These are phyloP conservation scores for Hydnomerulius pinastri DNA, from an alignment of 768 basidiomycete species.

Conservation along the genomic window DNA sequence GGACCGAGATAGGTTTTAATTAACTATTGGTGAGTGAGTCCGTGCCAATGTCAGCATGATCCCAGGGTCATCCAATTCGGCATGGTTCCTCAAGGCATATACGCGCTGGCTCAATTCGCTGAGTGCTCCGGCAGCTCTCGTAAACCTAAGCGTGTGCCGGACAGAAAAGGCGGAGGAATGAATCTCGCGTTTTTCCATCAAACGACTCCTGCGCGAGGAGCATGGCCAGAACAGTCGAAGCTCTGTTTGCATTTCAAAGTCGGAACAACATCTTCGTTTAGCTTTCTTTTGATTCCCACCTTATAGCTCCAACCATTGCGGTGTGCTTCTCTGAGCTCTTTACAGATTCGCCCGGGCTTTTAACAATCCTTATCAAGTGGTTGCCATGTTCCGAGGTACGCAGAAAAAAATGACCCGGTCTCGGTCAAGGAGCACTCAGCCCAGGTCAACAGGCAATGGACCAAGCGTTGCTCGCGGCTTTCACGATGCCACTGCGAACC, in stretches of 20 bases:
- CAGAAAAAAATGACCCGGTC: slow-evolving; percentile 26
- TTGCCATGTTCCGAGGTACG: slow-evolving; percentile 35
- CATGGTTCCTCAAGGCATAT: slow-evolving; percentile 36
- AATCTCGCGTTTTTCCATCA: slow-evolving; percentile 34
- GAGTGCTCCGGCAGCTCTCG: slow-evolving; percentile 34
- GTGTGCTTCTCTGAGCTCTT: slow-evolving; percentile 15
- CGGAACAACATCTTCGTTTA: slow-evolving; percentile 27
- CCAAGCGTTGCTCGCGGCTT: slow-evolving; percentile 26
- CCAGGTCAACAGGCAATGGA: slow-evolving; percentile 20
- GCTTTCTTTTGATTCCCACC: slow-evolving; percentile 28
- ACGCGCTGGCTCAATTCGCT: slow-evolving; percentile 40
- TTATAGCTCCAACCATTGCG: slow-evolving; percentile 28
- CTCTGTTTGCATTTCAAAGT: slow-evolving; percentile 36
- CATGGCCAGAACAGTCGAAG: slow-evolving; percentile 38
- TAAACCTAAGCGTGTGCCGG: slow-evolving; percentile 33
- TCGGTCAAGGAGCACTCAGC: slow-evolving; percentile 28
- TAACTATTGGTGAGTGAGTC: slow-evolving; percentile 27
- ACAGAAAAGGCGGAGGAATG: slow-evolving; percentile 34
- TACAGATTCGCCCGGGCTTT: slow-evolving; percentile 23
- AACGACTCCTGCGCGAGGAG: slow-evolving; percentile 32
- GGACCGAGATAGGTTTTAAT: slow-evolving; percentile 36
- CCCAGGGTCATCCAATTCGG: slow-evolving; percentile 32
- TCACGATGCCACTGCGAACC: slow-evolving; percentile 27
- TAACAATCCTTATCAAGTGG: slow-evolving; percentile 22
- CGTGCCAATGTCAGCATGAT: slow-evolving; percentile 21